Evolutionary conservation across 805 yeast genomes (phyloP), one percentile per base, ranked within the genome.

Genomic region (Sungouiozyma intestinalis): DNA sequence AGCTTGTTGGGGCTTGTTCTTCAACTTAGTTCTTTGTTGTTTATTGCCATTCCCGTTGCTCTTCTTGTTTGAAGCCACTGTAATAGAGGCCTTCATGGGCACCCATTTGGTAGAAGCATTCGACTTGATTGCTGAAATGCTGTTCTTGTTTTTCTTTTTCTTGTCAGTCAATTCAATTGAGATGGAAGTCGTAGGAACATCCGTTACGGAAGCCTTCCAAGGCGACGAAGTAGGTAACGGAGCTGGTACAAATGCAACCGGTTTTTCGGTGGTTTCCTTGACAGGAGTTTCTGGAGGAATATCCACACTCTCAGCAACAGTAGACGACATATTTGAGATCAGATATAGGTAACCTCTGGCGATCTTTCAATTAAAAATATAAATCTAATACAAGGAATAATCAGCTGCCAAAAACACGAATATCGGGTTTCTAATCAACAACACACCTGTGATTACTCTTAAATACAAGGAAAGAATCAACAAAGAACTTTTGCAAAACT

Each of bases 41-140:
- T 45, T 21, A 41, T 39, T 43, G n/a, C 40, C 38, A n/a, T 42
- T 47, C 15, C 46, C 18, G 39, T 45, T 21, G 41, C 40, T 43
- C 20, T 46, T 46, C 17, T 40, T 48, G 33, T 43, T 48, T 14
- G 29, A 16, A 16, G 61, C 65, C 34, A 73, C 65, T 20, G 71
- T 71, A 38, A 73, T 74, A 35, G 74, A 63, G 20, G 77, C 83
- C 50, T 76, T 71, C 57, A 73, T 76, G n/a, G 85, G 85, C 33
- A 79, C 73, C 85, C 85, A 79, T 57, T 81, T 82, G 7, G 60
- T 53, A n/a, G 49, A 42, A n/a, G 51, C 21, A 31, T 48, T 39
- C 3, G 53, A 44, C 17, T 48, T 51, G 7, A 53, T 47, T 7
- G 52, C 33, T 9, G 51, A 45, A 33, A 40, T 24, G 4, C 48